Percentiles rank a stretch among this genome's conserved stretches.
These are phyloP conservation scores for Leonotis leonurus DNA, from an alignment of 257 asterid species.

Conservation along the genomic window DNA sequence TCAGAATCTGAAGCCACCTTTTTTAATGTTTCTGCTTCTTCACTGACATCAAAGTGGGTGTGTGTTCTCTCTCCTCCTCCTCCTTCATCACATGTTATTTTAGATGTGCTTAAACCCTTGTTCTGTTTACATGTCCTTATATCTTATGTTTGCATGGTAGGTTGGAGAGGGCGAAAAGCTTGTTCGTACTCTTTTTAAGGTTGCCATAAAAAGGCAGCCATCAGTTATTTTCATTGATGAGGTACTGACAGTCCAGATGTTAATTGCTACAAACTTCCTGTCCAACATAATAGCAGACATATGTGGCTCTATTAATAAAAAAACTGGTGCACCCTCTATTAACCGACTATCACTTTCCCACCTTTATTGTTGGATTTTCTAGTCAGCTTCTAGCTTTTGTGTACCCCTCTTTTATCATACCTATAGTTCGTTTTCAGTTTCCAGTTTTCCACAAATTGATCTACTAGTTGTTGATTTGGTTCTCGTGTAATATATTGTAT, in stretches of 20 bases:
- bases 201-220: slow-evolving; percentile 90
- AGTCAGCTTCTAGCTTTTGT: background rate
- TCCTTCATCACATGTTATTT: background rate
- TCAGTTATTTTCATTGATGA: slow-evolving; percentile 97
- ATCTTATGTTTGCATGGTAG: slow-evolving; percentile 33
- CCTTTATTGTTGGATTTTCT: background rate
- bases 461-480: slow-evolving; percentile 1
- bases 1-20: slow-evolving; percentile 96
- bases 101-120: background rate
- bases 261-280: background rate
- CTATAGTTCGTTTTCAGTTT: too few relatives aligned
- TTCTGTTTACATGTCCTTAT: slow-evolving; percentile 13
- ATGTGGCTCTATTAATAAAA: slow-evolving; percentile 2
- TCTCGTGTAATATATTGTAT: slow-evolving; percentile 1
- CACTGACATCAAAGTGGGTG: slow-evolving; percentile 98
- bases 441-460: slow-evolving; percentile 2
- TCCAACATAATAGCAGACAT: background rate
- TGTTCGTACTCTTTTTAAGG: slow-evolving; percentile 87
- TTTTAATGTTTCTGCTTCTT: slow-evolving; percentile 94
- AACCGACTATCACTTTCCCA: background rate
- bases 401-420: background rate
- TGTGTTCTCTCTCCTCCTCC: slow-evolving; percentile 24
- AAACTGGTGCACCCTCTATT: background rate
- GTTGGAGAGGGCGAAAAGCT: slow-evolving; percentile 99
- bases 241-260: slow-evolving; percentile 41